Base-by-base conservation (phyloP, 23 red algal species). In the Gracilaria domingensis region DNA sequence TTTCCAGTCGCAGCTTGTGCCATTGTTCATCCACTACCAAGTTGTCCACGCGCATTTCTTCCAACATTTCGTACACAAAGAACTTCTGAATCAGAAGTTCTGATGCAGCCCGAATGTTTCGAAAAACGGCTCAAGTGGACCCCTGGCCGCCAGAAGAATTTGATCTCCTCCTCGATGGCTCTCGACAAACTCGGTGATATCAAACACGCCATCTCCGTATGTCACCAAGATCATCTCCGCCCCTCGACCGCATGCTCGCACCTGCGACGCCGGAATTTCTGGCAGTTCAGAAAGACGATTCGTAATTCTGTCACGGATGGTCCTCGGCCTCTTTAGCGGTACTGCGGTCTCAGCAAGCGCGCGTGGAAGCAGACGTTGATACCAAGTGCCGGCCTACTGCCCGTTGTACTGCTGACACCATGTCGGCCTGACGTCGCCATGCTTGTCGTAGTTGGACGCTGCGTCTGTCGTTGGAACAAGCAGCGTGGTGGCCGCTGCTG, bases 1-100 rank as follows among this genome's bases (percentile, higher is more conserved):
- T 44, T 59, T 86, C 35, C 30, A 17, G 25, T 17, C 34, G n/a
- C 23, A 51, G 37, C 18, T 25, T 66, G 20, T 23, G 65, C 71
- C 91, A 83, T 33, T 77, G 17, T 9, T 85, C 66, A 48, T 85
- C 91, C 1, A 49, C 38, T 11, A 71, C 77, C 47, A 95, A 66
- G 40, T 95, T 95, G n/a, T 86, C 93, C 20, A 95, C 82, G 20
- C 93, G 93, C 93, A 95, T 54, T 29, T 95, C 93, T 40, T 85
- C 77, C 54, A 95, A 65, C 73, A 91, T 82, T 54, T 91, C 86
- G 34, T 88, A 80, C 93, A 95, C 93, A 28, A 54, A 95, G 56
- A 85, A 55, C 39, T 80, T 38, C 47, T n/a, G n/a, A n/a, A n/a
- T n/a, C n/a, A n/a, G n/a, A n/a, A n/a, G n/a, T n/a, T n/a, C n/a